A percentile compares a stretch with the other conserved stretches of the same genome.
Evolutionary conservation across 306 rosid genomes (phyloP).

Genomic region (Rubus idaeus): DNA sequence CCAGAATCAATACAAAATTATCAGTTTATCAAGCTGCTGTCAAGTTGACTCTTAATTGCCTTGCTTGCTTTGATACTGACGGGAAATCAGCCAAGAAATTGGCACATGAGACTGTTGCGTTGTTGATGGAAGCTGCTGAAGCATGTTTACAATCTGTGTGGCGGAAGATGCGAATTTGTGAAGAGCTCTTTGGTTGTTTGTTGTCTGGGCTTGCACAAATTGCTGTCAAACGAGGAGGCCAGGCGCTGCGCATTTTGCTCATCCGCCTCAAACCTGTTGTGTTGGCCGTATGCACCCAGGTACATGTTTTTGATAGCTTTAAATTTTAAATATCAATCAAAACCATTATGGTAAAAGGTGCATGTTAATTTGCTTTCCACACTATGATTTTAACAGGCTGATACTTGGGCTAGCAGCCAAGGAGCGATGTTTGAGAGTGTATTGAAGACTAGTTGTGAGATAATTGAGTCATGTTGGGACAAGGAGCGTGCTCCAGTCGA

Average conservation of each 20-base stretch:
- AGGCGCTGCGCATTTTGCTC: conserved; percentile 86
- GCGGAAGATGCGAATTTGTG: conserved; percentile 85
- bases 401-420: conserved; percentile 82
- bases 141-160: conserved; percentile 92
- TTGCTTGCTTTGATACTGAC: conserved; percentile 70
- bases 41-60: conserved; percentile 58
- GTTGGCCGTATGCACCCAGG: conserved; percentile 90
- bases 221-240: conserved; percentile 86
- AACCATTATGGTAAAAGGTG: conserved; percentile 14
- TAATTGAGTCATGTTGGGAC: conserved; percentile 93
- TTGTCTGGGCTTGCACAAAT: conserved; percentile 77
- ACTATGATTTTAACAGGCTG: conserved; percentile 56
- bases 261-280: conserved; percentile 92
- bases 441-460: conserved; percentile 72
- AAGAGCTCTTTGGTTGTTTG: conserved; percentile 83
- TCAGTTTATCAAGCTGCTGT: conserved; percentile 80
- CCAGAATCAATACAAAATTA: conserved; percentile 78
- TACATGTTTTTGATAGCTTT: conserved; percentile 32
- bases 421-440: conserved; percentile 93
- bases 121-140: conserved; percentile 92
- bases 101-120: conserved; percentile 83
- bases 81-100: conserved; percentile 77
- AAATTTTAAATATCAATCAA: conserved; percentile 12
- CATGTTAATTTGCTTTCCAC: conserved; percentile 13
- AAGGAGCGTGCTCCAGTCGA: conserved; percentile 97